Conservation (phyloP, 2,329 filamentous ascomycete genomes). For the Neurospora sp. region DNA sequence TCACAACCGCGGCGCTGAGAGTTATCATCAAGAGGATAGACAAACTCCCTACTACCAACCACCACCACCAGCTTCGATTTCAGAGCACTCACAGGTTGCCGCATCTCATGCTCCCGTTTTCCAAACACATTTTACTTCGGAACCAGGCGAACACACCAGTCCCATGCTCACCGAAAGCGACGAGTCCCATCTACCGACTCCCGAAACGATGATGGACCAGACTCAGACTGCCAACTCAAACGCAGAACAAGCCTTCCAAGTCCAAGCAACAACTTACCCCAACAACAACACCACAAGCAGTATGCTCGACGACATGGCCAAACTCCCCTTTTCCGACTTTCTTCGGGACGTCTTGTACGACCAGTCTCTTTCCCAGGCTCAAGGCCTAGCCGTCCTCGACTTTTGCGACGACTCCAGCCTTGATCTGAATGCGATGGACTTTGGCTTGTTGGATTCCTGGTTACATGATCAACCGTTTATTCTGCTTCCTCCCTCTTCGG, state of each 20-base stretch:
- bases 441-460: slow-evolving; percentile 40
- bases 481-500: background rate
- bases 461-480: background rate
- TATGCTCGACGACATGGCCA: slow-evolving; percentile 21
- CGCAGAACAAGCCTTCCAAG: slow-evolving; percentile 9
- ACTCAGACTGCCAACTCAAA: background rate
- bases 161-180: slow-evolving; percentile 22
- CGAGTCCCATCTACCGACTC: slow-evolving; percentile 25
- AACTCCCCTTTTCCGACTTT: slow-evolving; percentile 39
- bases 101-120: background rate
- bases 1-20: slow-evolving; percentile 13
- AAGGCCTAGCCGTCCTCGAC: slow-evolving; percentile 35
- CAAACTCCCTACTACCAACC: slow-evolving; percentile 6
- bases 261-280: slow-evolving; percentile 9
- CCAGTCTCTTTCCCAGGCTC: slow-evolving; percentile 29
- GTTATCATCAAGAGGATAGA: slow-evolving; percentile 4
- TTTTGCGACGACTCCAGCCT: slow-evolving; percentile 40
- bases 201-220: slow-evolving; percentile 23
- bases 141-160: slow-evolving; percentile 17
- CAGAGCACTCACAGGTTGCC: slow-evolving; percentile 3
- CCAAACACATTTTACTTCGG: slow-evolving; percentile 2
- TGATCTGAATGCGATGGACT: slow-evolving; percentile 42
- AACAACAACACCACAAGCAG: background rate
- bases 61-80: slow-evolving; percentile 3
- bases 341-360: slow-evolving; percentile 41